Evolutionary conservation across 129 eudicot genomes (phyloP), one percentile per base, ranked within the genome.

Genomic region (Flaveria trinervia): DNA sequence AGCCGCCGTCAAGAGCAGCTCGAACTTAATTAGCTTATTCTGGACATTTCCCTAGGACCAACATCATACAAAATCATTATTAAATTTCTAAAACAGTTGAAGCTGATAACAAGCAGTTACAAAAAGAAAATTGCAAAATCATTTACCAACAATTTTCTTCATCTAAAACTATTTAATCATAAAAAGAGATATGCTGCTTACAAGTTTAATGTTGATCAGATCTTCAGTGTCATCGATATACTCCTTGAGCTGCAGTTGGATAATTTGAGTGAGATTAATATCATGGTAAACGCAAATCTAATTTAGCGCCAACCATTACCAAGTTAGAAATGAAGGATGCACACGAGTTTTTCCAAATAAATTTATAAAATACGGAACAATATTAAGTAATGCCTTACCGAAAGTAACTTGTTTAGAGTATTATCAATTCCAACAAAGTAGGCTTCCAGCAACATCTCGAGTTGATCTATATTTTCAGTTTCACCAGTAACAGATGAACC

Each of bases 361-460:
- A 12, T 7, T 36, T 1, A 10, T 39, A 22, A 50, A 56, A 78
- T 26, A 6, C 11, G 20, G 28, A 23, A 62, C 14, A 20, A 54
- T 65, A 1, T 18, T 18, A 56, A 68, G 14, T 13, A 72, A 18
- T 22, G 12, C 64, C 97, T 85, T 86, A 95, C 99, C 76, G 97
- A 91, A 73, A 84, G 88, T 89, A 92, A 79, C 70, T 92, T 92
- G 89, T 89, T 95, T 57, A 87, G 88, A 68, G 97, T 89, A 65
- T 88, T 90, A 78, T 95, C 99, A 61, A 83, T 82, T 75, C 89
- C 91, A 48, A 95, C 96, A 68, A 89, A 95, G 78, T 95, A 95
- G 15, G 99, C 99, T 81, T 95, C 99, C 33, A 95, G 94, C 86
- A 95, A 85, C 99, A 95, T 95, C 82, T 95, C 99, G 76, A 95